Conservation (phyloP, 495 filamentous ascomycete genomes). For the Neurospora sp. region DNA sequence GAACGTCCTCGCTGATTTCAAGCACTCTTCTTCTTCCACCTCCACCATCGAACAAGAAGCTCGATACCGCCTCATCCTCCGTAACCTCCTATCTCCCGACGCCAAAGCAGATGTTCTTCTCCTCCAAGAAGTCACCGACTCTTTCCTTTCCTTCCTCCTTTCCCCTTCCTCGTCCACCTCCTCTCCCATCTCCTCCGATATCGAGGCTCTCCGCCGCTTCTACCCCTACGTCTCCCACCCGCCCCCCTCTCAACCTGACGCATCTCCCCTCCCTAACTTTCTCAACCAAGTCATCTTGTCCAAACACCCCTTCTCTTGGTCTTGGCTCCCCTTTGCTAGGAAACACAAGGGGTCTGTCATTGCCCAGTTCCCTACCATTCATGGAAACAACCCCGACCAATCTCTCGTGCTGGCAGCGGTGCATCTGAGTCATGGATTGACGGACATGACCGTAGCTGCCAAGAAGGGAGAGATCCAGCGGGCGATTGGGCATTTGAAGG, state of each 20-base stretch:
- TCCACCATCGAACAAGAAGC: conserved; percentile 4
- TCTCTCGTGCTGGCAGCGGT: conserved; percentile 40
- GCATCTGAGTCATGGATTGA: conserved; percentile 45
- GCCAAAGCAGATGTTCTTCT: conserved; percentile 38
- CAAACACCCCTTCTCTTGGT: conserved; percentile 39
- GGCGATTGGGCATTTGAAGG: conserved; percentile 30
- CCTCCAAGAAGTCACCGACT: conserved; percentile 49
- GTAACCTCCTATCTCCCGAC: conserved; percentile 28
- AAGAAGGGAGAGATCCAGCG: conserved; percentile 39
- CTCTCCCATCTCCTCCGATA: neutral
- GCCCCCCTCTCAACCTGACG: conserved; percentile 34
- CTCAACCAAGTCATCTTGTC: conserved; percentile 46
- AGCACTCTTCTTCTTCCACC: conserved; percentile 29
- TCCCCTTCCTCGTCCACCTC: neutral
- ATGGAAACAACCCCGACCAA: conserved; percentile 1
- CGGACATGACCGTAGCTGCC: conserved; percentile 38
- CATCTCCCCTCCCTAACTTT: conserved; percentile 40
- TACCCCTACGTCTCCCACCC: conserved; percentile 44
- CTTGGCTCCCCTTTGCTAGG: conserved; percentile 32
- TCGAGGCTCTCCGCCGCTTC: conserved; percentile 24
- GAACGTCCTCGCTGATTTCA: conserved; percentile 46
- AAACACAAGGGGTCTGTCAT: conserved; percentile 44
- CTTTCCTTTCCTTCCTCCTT: conserved; percentile 43
- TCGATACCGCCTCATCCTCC: conserved; percentile 39
- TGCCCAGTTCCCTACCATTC: conserved; percentile 25